A percentile compares a stretch with the other conserved stretches of the same genome.
Conservation (phyloP, 345 rosid genomes). For the Cardamine resedifolia region DNA sequence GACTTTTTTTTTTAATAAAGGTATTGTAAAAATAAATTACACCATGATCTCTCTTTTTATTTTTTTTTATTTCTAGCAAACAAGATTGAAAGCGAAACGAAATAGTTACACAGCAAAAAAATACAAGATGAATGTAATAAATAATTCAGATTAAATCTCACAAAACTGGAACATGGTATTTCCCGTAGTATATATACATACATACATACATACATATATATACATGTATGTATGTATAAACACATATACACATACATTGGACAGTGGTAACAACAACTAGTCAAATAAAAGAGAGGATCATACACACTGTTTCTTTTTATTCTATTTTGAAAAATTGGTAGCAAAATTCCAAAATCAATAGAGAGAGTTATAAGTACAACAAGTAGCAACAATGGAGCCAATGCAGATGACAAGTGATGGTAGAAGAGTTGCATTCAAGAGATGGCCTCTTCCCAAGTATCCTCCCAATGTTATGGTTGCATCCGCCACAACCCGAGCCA, state of each 20-base stretch:
- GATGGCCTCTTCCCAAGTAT: constrained; percentile 62
- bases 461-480: constrained; percentile 92
- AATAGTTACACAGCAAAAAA: too few species aligned
- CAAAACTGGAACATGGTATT: neutral
- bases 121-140: neutral
- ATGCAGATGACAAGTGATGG: constrained; percentile 82
- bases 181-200: neutral
- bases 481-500: constrained; percentile 96
- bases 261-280: constrained; percentile 1
- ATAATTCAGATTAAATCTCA: constrained; percentile 6
- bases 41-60: neutral
- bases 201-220: neutral
- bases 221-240: neutral
- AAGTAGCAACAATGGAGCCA: constrained; percentile 77
- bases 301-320: constrained; percentile 21
- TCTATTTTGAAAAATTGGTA: constrained; percentile 18
- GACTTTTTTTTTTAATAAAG: too few species aligned
- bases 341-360: constrained; percentile 49
- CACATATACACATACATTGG: neutral
- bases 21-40: too few species aligned
- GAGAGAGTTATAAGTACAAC: constrained; percentile 90
- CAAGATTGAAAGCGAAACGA: too few species aligned
- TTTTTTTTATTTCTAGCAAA: too few species aligned
- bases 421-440: constrained; percentile 80
- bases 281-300: constrained; percentile 19